Evolutionary conservation across 2,329 filamentous ascomycete species (phyloP).

Genomic region (Fusarium neocosmosporiellum): DNA sequence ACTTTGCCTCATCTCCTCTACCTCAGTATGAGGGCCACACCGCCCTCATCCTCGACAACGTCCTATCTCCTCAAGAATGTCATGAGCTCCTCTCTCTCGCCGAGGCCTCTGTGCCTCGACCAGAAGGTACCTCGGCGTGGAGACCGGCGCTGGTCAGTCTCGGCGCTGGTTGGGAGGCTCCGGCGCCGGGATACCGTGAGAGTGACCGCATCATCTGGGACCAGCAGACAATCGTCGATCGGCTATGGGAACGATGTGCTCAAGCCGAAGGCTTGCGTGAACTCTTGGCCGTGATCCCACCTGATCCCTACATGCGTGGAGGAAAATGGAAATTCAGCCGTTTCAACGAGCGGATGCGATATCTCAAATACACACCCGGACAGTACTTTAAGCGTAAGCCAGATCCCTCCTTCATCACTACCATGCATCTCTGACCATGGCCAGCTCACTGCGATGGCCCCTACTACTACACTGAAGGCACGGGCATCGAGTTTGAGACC

Average conservation of each 20-base stretch:
- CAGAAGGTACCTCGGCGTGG: constrained; percentile 61
- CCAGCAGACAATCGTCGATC: constrained; percentile 67
- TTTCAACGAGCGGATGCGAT: constrained; percentile 79
- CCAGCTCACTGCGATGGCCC: constrained; percentile 74
- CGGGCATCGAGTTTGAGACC: constrained; percentile 54
- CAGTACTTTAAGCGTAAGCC: constrained; percentile 74
- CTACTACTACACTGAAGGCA: constrained; percentile 66
- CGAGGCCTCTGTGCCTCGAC: constrained; percentile 59
- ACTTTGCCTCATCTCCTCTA: constrained; percentile 62
- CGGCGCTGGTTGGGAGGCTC: constrained; percentile 69
- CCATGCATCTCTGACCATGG: neutral
- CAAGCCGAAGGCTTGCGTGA: constrained; percentile 55
- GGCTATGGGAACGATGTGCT: constrained; percentile 70
- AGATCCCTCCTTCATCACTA: accelerated
- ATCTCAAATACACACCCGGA: constrained; percentile 76
- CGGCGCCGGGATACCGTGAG: constrained; percentile 68
- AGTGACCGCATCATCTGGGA: constrained; percentile 86
- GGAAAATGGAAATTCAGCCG: constrained; percentile 58
- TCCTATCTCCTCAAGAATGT: constrained; percentile 69
- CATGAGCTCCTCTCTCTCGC: constrained; percentile 61
- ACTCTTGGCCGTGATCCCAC: constrained; percentile 50
- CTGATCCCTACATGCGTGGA: constrained; percentile 35
- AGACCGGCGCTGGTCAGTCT: constrained; percentile 75
- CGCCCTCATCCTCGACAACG: constrained; percentile 71
- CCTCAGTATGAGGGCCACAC: constrained; percentile 63